Base-by-base conservation (phyloP, 2,329 filamentous ascomycete species). In the Plectosphaerella plurivora region DNA sequence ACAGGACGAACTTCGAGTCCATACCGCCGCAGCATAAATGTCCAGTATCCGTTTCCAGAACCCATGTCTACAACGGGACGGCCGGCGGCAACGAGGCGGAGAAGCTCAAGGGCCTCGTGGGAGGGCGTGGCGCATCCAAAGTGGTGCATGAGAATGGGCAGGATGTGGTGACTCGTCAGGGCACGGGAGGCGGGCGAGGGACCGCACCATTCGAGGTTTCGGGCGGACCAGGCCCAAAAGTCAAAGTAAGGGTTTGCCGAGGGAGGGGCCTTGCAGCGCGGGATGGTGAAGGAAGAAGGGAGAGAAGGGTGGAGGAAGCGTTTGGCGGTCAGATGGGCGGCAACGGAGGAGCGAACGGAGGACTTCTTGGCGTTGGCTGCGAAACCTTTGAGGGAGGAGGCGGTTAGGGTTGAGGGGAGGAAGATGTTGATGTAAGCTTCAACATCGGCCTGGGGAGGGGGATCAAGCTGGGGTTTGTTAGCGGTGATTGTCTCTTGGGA, bases 61-160 rank as follows among this genome's bases (percentile, higher is more conserved):
- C 86, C 88, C 39, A 90, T 69, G 59, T 91, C 87, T 10, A 86
- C 71, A 8, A 91, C 73, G 12, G 73, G 65, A 6, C 78, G 72
- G 3, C 74, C 74, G 1, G 74, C 75, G 6, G 80, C 75, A 3
- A 88, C 65, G 47, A 77, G 71, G 36, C 76, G 76, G 33, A 91
- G 75, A 20, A 87, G 71, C 55, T 78, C 72, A 12, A 91, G 70
- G 2, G 80, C 75, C 60, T 89, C 85, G 65, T 87, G 86, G 10
- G 79, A 82, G 0, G 88, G 88, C 18, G 83, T 83, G 1, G 81
- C 80, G 68, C 87, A 91, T 49, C 87, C 87, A 65, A 91, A 91
- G 67, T 91, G 87, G 69, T 91, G 87, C 77, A 90, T 91, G 51
- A 90, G 75, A 16, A 91, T 73, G 2, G 87, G 87, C 9, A 91